Evolutionary conservation across 495 filamentous ascomycete species (phyloP).

Genomic region (Penicillium ucsense): DNA sequence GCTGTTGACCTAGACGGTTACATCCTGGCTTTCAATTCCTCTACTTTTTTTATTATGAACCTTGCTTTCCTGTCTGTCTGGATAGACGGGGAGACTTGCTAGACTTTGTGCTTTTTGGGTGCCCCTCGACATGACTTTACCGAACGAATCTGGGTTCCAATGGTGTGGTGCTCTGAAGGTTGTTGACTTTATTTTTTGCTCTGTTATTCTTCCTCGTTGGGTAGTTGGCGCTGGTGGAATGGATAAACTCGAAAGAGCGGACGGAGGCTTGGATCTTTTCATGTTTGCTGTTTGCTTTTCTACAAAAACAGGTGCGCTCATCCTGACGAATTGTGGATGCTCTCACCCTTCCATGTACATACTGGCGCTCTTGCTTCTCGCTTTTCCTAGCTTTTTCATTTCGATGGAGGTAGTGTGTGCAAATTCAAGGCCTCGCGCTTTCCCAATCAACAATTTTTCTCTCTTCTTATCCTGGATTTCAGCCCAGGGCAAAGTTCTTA

Average conservation of each 20-base stretch:
- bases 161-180: not conserved
- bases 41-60: not conserved
- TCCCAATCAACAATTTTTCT: not conserved
- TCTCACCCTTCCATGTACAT: constrained; percentile 14
- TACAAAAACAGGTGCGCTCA: constrained; percentile 9
- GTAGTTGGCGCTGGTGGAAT: constrained; percentile 14
- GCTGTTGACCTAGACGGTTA: constrained; percentile 11
- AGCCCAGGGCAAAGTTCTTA: no score
- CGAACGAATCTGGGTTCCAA: constrained; percentile 13
- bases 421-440: constrained; percentile 3
- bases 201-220: constrained; percentile 1
- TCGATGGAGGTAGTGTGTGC: not conserved
- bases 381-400: constrained; percentile 4
- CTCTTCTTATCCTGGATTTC: no score
- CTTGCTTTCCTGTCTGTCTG: constrained; percentile 16
- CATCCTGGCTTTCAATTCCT: constrained; percentile 11
- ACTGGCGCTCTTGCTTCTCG: constrained; percentile 5
- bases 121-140: constrained; percentile 1
- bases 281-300: not conserved
- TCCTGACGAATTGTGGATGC: constrained; percentile 7
- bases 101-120: constrained; percentile 13
- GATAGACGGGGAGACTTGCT: constrained; percentile 18
- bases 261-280: constrained; percentile 6
- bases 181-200: not conserved
- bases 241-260: constrained; percentile 14